Conservation (phyloP, 2,329 filamentous ascomycete genomes). For the Talaromyces rugulosus region DNA sequence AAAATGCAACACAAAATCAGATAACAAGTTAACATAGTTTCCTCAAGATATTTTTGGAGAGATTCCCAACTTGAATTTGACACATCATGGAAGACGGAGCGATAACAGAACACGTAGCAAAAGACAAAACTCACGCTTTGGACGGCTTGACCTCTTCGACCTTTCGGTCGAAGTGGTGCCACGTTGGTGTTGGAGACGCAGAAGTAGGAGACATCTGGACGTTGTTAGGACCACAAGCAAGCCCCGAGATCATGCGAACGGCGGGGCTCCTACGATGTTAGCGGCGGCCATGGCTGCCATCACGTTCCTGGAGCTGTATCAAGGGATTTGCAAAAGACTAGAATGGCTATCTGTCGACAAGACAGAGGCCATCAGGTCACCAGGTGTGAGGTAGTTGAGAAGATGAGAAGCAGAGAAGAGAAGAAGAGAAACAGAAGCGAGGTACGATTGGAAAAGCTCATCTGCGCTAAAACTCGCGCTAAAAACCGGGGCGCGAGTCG, state of each 20-base stretch:
- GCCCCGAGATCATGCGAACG: constrained; percentile 21
- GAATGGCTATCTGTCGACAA: constrained; percentile 28
- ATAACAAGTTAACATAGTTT: constrained; percentile 80
- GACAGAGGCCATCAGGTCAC: constrained; percentile 29
- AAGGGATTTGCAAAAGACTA: constrained; percentile 9
- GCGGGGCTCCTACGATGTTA: constrained; percentile 38
- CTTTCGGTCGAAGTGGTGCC: constrained; percentile 72
- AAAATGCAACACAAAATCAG: constrained; percentile 46
- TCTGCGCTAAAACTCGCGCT: background rate
- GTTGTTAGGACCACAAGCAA: constrained; percentile 33
- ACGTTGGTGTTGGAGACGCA: constrained; percentile 66
- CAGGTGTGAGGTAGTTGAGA: constrained; percentile 5
- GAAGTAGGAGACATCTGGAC: constrained; percentile 64
- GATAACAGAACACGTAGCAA: constrained; percentile 14
- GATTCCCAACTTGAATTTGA: constrained; percentile 97
- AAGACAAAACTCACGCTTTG: constrained; percentile 68
- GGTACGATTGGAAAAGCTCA: constrained; percentile 10
- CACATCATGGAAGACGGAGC: constrained; percentile 61
- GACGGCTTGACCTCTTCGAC: constrained; percentile 80
- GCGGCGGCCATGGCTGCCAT: constrained; percentile 34
- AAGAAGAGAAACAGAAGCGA: constrained; percentile 14
- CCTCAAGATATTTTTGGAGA: constrained; percentile 96
- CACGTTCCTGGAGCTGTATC: background rate
- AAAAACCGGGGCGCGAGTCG: constrained; percentile 8
- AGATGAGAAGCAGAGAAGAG: constrained; percentile 19